These are phyloP conservation scores for Euphrasia arctica DNA, from an alignment of 305 asterid genomes.

Conservation along the genomic window DNA sequence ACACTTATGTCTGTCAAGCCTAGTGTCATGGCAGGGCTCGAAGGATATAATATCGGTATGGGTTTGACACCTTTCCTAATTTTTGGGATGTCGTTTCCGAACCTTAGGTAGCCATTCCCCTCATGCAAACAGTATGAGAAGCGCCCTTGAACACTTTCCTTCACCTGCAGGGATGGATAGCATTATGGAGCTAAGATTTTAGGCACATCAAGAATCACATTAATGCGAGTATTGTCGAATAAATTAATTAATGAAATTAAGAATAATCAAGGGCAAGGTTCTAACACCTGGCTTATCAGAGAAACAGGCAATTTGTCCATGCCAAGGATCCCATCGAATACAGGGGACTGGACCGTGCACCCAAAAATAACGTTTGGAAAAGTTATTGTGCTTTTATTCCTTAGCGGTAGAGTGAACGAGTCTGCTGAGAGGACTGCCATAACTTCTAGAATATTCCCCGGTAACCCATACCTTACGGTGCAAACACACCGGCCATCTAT, in stretches of 20 bases:
- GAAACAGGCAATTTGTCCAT: slow-evolving; percentile 13
- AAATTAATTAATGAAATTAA: no score
- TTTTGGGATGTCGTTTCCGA: slow-evolving; percentile 25
- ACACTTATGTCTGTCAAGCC: slow-evolving; percentile 26
- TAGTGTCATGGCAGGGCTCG: slow-evolving; percentile 3
- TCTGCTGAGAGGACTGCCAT: slow-evolving; percentile 17
- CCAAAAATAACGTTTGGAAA: slow-evolving; percentile 25
- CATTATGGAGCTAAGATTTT: no score
- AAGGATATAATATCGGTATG: slow-evolving; percentile 4
- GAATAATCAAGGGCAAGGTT: background rate
- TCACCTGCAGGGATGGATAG: background rate
- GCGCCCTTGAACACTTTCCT: slow-evolving; percentile 12
- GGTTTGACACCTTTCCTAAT: slow-evolving; percentile 7
- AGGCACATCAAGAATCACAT: no score
- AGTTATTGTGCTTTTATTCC: slow-evolving; percentile 10
- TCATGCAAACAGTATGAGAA: slow-evolving; percentile 25
- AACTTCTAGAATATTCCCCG: background rate
- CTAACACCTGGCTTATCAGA: slow-evolving; percentile 15
- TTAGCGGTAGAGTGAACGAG: slow-evolving; percentile 15
- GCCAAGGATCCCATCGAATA: slow-evolving; percentile 26
- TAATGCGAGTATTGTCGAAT: background rate
- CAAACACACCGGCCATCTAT: slow-evolving; percentile 12
- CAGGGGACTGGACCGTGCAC: slow-evolving; percentile 14
- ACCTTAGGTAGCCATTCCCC: slow-evolving; percentile 19
- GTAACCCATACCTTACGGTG: slow-evolving; percentile 3